phyloP scores from a whole-genome alignment of 2,329 filamentous ascomycete species.

The Pestalotiopsis sp. region DNA sequence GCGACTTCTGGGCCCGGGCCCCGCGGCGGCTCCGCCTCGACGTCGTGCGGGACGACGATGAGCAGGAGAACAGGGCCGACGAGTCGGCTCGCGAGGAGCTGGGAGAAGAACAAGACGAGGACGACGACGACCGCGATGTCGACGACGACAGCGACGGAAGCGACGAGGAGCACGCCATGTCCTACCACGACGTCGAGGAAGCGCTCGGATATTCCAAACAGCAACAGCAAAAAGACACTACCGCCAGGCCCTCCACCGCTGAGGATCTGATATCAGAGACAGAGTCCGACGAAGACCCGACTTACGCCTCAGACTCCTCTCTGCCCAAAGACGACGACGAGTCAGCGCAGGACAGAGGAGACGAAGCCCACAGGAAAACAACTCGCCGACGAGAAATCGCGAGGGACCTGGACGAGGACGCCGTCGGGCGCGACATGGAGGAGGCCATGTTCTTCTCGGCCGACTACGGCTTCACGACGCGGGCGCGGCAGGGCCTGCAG shows the following conservation, averaged over 20 bases:
- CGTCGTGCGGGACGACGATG: conserved; percentile 34
- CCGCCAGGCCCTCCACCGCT: not conserved
- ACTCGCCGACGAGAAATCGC: not conserved
- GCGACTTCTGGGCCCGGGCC: conserved; percentile 49
- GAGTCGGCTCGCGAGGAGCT: not conserved
- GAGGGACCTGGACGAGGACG: conserved; percentile 4
- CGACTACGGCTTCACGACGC: conserved; percentile 18
- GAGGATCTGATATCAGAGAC: not conserved
- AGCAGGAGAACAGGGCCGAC: not conserved
- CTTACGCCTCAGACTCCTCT: conserved; percentile 2
- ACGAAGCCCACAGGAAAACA: not conserved
- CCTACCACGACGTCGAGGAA: conserved; percentile 47
- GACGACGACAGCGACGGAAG: conserved; percentile 3
- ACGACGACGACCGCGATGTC: not conserved
- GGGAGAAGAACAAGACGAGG: not conserved
- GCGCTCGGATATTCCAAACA: conserved; percentile 31
- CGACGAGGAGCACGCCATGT: conserved; percentile 34
- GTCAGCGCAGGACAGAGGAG: not conserved
- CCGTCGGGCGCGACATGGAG: conserved; percentile 17
- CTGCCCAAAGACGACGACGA: not conserved
- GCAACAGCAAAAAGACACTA: not conserved
- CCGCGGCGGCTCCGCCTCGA: conserved; percentile 53
- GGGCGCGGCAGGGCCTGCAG: conserved; percentile 18
- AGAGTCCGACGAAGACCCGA: conserved; percentile 4
- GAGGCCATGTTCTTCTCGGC: conserved; percentile 28